A percentile compares a stretch with the other conserved stretches of the same genome.
Conservation (phyloP, 306 rosid genomes). For the Medicago truncatula region DNA sequence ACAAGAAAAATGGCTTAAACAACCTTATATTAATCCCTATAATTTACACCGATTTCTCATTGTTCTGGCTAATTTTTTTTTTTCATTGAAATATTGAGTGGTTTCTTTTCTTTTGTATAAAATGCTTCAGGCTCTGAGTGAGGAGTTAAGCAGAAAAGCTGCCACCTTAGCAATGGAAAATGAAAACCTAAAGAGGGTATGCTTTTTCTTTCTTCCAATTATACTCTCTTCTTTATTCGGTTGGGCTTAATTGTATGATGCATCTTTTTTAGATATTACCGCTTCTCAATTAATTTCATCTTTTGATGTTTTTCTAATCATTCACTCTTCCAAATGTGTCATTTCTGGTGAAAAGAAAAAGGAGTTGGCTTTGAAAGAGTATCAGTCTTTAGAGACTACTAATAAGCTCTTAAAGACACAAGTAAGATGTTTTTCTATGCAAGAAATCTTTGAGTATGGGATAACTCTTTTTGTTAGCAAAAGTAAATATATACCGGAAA, state of each 20-base stretch:
- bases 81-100: conserved; percentile 25
- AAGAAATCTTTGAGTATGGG: conserved; percentile 34
- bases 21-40: neutral
- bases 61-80: conserved; percentile 39
- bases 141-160: conserved; percentile 81
- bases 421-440: conserved; percentile 55
- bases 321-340: conserved; percentile 42
- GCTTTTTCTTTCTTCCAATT: conserved; percentile 32
- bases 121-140: conserved; percentile 79
- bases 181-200: conserved; percentile 77
- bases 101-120: neutral
- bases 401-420: conserved; percentile 75
- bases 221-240: conserved; percentile 18
- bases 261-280: conserved; percentile 30
- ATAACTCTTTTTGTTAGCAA: conserved; percentile 31
- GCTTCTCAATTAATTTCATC: conserved; percentile 31
- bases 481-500: conserved; percentile 18
- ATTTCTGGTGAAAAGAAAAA: conserved; percentile 67
- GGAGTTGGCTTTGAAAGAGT: conserved; percentile 79
- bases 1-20: neutral
- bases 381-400: conserved; percentile 73
- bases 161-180: conserved; percentile 76
- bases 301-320: conserved; percentile 32
- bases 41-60: neutral
- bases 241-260: conserved; percentile 17